Evolutionary conservation across 495 filamentous ascomycete genomes (phyloP), one percentile per base, ranked within the genome.

Genomic region (Amorphotheca resinae): DNA sequence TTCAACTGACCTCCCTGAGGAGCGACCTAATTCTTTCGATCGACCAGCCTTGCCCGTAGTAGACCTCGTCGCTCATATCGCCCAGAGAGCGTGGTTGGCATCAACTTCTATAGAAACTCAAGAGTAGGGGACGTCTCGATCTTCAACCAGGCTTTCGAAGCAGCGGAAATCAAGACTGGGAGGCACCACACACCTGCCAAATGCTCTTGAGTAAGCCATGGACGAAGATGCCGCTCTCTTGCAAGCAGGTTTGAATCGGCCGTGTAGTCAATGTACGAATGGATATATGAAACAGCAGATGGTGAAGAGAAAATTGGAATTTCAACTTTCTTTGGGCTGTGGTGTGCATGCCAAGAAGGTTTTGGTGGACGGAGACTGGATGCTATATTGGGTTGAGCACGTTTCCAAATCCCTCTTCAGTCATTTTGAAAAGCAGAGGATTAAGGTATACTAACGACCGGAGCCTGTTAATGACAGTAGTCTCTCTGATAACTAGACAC

Each of bases 31-130:
- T 93, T 57, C 68, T 93, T 14, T 84, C 79, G 11, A 60, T 89
- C 23, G 86, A 93, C 64, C 72, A 85, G 84, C 83, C 0, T 40
- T 59, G 28, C 65, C 77, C 28, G 69, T 76, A 34, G 67, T 89
- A 42, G 62, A 76, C 17, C 69, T 93, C 0, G 80, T 80, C n/a
- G 72, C 22, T 56, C 61, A 33, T 77, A 79, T 60, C 59, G 57
- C 3, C 21, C 38, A 26, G 58, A 59, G 21, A 76, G 79, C 26
- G 73, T 91, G 33, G 82, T 91, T 0, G 86, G 80, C 23, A 55
- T 93, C 33, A 85, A 93, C 58, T 67, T 93, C 9, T 88, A 84
- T 60, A 84, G 86, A 4, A 75, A 93, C 52, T 84, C 86, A 12
- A 62, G 66, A 7, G 68, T 67, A 43, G 75, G 77, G 9, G 69